Evolutionary conservation across 345 rosid genomes (phyloP).

Genomic region (Populus simonii): DNA sequence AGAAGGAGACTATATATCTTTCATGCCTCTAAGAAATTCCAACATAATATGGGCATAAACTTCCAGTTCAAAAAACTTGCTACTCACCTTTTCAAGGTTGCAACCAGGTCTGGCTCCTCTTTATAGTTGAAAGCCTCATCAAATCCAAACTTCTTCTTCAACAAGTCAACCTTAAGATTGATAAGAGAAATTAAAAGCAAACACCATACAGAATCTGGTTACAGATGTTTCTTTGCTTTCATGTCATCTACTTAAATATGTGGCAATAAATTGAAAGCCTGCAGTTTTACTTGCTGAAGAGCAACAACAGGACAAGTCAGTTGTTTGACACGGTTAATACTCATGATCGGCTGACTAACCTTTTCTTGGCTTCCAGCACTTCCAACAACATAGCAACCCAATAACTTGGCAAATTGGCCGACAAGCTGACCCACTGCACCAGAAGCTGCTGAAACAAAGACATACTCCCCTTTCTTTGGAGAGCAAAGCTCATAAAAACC

Average conservation of each 20-base stretch:
- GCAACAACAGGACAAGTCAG: neutral
- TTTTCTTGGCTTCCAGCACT: slow-evolving; percentile 17
- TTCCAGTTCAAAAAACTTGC: neutral
- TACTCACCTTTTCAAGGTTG: slow-evolving; percentile 7
- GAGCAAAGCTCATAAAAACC: slow-evolving; percentile 13
- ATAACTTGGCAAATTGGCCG: slow-evolving; percentile 15
- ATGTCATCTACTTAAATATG: too few relatives aligned
- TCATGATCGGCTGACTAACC: neutral
- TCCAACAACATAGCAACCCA: slow-evolving; percentile 21
- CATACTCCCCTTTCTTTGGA: slow-evolving; percentile 14
- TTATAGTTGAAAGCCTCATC: neutral
- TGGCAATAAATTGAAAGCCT: too few relatives aligned
- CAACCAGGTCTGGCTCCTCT: neutral
- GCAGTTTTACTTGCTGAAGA: too few relatives aligned
- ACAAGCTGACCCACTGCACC: slow-evolving; percentile 25
- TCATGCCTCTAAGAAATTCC: too few relatives aligned
- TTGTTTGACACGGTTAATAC: neutral
- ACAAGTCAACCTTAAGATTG: neutral
- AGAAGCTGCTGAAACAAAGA: slow-evolving; percentile 14
- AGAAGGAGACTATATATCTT: too few relatives aligned
- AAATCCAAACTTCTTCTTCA: neutral
- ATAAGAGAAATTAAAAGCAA: neutral
- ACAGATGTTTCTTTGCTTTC: neutral
- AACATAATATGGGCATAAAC: too few relatives aligned
- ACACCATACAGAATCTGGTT: neutral